These are phyloP conservation scores for Sugiyamaella lignohabitans DNA, from an alignment of 805 yeast species.

Conservation along the genomic window DNA sequence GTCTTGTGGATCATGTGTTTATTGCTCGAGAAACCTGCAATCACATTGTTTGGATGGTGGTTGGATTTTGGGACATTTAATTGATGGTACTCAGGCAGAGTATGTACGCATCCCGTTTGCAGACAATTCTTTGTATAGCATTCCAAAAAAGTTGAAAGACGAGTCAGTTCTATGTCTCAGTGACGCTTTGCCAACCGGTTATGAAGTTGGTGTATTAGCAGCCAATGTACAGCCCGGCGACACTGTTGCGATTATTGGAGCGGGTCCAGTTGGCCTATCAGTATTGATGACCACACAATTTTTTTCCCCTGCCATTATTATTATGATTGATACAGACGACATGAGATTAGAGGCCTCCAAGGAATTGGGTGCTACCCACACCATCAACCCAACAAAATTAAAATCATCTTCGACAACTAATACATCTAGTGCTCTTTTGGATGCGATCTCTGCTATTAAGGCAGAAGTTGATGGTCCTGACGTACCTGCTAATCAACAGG, in stretches of 20 bases:
- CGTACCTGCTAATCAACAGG: constrained; percentile 51
- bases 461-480: constrained; percentile 31
- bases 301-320: constrained; percentile 51
- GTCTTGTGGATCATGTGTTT: constrained; percentile 52
- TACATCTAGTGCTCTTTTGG: constrained; percentile 7
- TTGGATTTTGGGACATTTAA: constrained; percentile 49
- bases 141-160: constrained; percentile 72
- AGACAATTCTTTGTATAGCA: constrained; percentile 64
- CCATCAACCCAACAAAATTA: constrained; percentile 68
- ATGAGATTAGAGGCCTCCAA: constrained; percentile 60
- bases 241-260: constrained; percentile 44
- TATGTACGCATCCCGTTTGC: constrained; percentile 80
- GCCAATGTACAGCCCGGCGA: constrained; percentile 56
- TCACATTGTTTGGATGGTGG: constrained; percentile 81
- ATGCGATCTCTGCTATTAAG: constrained; percentile 23
- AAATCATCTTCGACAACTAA: constrained; percentile 34
- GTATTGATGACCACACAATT: constrained; percentile 73
- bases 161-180: constrained; percentile 83
- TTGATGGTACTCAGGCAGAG: constrained; percentile 68
- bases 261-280: constrained; percentile 60
- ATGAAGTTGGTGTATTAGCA: constrained; percentile 72
- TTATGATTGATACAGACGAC: constrained; percentile 66
- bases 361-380: constrained; percentile 91
- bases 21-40: constrained; percentile 65
- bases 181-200: constrained; percentile 68